A percentile compares a stretch with the other conserved stretches of the same genome.
These are phyloP conservation scores for Fusarium brachygibbosum DNA, from an alignment of 2,329 filamentous ascomycete genomes.

Conservation along the genomic window DNA sequence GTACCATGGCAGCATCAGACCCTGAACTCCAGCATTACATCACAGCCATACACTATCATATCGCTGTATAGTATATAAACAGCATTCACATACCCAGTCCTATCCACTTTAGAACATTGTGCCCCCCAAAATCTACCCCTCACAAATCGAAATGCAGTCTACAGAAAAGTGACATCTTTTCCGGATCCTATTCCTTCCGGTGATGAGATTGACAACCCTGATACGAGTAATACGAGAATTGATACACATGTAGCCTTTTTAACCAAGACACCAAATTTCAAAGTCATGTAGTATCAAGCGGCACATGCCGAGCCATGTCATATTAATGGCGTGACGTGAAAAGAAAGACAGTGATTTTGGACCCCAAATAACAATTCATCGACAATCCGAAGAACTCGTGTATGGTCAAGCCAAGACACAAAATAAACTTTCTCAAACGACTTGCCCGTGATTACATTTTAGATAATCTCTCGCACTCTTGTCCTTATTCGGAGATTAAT, in stretches of 20 bases:
- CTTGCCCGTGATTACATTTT: neutral
- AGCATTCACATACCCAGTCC: neutral
- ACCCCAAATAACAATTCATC: neutral
- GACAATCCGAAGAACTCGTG: neutral
- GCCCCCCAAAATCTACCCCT: neutral
- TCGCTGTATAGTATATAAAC: neutral
- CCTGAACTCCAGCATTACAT: neutral
- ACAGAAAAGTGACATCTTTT: neutral
- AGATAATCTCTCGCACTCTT: neutral
- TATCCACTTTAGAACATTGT: neutral
- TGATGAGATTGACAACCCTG: neutral
- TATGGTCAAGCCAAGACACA: neutral
- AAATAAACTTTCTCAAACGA: no score
- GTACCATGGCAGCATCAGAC: neutral
- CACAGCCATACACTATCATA: neutral
- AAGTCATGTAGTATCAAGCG: neutral
- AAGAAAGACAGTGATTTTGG: neutral
- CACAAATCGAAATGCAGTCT: neutral
- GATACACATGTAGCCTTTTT: neutral
- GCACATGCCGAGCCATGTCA: neutral
- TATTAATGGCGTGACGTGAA: neutral
- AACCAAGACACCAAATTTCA: neutral
- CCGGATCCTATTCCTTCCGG: neutral
- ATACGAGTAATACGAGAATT: neutral
- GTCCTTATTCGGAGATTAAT: neutral